Evolutionary conservation across 2,329 filamentous ascomycete species (phyloP).

Genomic region (Trematosphaeria pertusa): DNA sequence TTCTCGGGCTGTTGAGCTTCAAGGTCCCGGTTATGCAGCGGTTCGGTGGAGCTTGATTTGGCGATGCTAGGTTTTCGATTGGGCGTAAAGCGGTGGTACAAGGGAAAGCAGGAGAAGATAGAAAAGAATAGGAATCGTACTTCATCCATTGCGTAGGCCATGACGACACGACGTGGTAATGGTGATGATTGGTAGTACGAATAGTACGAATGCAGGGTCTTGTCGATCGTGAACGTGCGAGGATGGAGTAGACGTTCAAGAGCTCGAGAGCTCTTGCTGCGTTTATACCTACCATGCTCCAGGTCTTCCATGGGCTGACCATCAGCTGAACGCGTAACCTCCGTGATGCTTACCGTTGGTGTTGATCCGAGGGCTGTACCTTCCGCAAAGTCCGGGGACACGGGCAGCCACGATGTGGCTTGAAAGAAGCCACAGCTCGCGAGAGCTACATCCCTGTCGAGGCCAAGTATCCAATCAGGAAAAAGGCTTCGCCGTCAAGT

Average conservation of each 20-base stretch:
- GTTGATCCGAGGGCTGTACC: neutral
- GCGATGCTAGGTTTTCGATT: neutral
- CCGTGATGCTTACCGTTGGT: neutral
- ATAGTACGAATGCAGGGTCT: neutral
- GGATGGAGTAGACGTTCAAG: neutral
- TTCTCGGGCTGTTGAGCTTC: neutral
- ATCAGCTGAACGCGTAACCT: neutral
- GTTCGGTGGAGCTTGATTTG: neutral
- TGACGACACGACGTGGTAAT: slow-evolving; percentile 31
- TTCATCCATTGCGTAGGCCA: slow-evolving; percentile 27
- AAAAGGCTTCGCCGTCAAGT: neutral
- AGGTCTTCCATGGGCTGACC: neutral
- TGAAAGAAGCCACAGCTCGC: neutral
- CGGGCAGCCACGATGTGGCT: slow-evolving; percentile 3
- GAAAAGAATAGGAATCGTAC: slow-evolving; percentile 35
- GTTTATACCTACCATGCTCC: neutral
- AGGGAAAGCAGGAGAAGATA: slow-evolving; percentile 33
- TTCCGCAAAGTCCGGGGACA: neutral
- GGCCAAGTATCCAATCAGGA: slow-evolving; percentile 14
- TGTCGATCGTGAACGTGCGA: neutral
- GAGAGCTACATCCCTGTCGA: slow-evolving; percentile 2
- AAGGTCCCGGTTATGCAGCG: neutral
- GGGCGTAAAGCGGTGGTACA: slow-evolving; percentile 27
- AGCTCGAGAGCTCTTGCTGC: neutral
- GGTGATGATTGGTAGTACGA: slow-evolving; percentile 14